These are phyloP conservation scores for Mesostigma viride DNA, from an alignment of 139 green algal genomes.

Conservation along the genomic window DNA sequence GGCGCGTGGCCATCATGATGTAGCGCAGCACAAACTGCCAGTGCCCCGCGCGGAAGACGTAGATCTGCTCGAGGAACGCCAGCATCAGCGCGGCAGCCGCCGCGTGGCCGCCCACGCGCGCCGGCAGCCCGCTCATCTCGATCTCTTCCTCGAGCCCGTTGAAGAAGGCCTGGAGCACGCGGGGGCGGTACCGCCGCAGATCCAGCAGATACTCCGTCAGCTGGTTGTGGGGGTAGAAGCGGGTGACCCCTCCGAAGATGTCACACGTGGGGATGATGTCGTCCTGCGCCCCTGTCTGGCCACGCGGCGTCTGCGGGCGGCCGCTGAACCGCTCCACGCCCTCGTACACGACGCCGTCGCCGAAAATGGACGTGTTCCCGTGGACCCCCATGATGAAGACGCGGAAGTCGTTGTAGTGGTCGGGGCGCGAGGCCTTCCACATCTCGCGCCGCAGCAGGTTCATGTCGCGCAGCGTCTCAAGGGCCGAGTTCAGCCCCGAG, in stretches of 20 bases:
- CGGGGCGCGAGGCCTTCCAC: not conserved
- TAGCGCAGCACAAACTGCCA: constrained; percentile 11
- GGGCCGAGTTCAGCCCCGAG: not conserved
- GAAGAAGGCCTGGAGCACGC: not conserved
- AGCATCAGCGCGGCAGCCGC: not conserved
- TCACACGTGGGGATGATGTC: constrained; percentile 8
- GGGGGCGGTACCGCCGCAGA: constrained; percentile 2
- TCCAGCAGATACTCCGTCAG: too few relatives aligned
- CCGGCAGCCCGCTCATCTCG: not conserved
- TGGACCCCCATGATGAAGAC: constrained; percentile 11
- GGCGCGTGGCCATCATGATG: constrained; percentile 2
- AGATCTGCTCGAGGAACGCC: not conserved
- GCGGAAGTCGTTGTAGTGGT: constrained; percentile 16
- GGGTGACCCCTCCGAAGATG: too few relatives aligned
- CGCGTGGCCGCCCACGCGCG: not conserved
- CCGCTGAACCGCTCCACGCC: not conserved
- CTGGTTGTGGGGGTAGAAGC: too few relatives aligned
- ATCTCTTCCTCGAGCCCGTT: not conserved
- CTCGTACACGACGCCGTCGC: constrained; percentile 11
- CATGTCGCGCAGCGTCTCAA: not conserved
- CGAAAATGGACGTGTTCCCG: constrained; percentile 8
- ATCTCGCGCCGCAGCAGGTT: not conserved
- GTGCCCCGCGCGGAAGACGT: constrained; percentile 5
- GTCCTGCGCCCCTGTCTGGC: constrained; percentile 11
- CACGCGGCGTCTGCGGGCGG: not conserved